Evolutionary conservation across 352 stramenopile species (phyloP), one percentile per base, ranked within the genome.

Genomic region (Thraustochytrium striatum): DNA sequence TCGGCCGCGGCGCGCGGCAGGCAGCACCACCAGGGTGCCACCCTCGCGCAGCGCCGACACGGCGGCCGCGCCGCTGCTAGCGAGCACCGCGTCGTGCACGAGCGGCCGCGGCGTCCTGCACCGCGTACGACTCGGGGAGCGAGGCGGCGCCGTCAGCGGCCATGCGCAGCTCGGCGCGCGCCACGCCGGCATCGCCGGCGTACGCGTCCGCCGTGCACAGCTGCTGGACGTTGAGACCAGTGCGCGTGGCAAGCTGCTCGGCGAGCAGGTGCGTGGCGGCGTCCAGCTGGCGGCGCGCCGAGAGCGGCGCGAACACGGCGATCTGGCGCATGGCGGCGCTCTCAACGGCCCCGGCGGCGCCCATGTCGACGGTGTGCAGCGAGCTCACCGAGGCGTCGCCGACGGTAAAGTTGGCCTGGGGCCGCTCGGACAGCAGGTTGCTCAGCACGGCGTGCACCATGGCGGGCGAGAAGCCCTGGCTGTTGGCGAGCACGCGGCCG

Each of bases 1-100:
- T 94, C 91, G 59, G 95, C 83, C n/a, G 91, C 89, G 55, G 91
- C 88, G 57, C 95, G 85, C 53, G 95, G 89, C 86, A 95, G 94
- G 16, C 19, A 90, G 82, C 19, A 90, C 85, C 13, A 90, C 69
- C 33, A 90, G 85, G 72, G 88, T 88, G 9, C 88, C 85, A 84
- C 88, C 84, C 73, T 89, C 88, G 33, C 79, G 65, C 57, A 87
- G 86, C 28, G 86, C 84, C 72, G 88, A 81, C 25, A 88, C 83
- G 62, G 88, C 85, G 69, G 88, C 85, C n/a, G 89, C 61, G 32
- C 86, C 86, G 50, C 84, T 85, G 82, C 85, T 88, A 38, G 83
- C 85, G 58, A 90, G 86, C 52, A 89, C 87, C 81, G 87, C 85
- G 61, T 90, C 85, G 21, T 85, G 69, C 25, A 88, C 82, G 13